Base-by-base conservation (phyloP, 371 early-diverging fungal genomes). In the Fennellomyces sp. region DNA sequence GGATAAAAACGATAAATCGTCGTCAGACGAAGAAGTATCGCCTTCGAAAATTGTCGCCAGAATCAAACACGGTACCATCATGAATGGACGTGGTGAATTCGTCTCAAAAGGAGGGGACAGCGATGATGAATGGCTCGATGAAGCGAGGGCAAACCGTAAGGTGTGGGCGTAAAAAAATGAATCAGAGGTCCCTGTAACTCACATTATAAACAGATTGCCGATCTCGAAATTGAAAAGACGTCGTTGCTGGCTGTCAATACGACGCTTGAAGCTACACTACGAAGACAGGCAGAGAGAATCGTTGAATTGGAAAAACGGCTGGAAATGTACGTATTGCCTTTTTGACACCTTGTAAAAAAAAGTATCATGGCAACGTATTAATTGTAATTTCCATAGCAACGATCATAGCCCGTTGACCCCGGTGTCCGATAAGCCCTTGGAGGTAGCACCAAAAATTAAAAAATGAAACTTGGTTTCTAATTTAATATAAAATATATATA, bases 161-260 rank as follows among this genome's bases (percentile, higher is more conserved):
- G 79, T 78, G 66, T 27, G 26, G 49, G 35, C 15, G 26, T 28
- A 59, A 33, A 47, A 30, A 30, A 52, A 31, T 39, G 38, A 27
- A 27, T 5, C 2, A 31, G 54, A 30, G 42, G 26, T 13, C 8
- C 30, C 8, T 11, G 19, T n/a, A 50, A n/a, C 52, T 33, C 38
- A 42, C 42, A 36, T 19, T 21, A 52, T 52, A 35, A 58, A 41
- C 50, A 82, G 82, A 75, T 82, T 55, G 74, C 76, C 60, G 80
- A 82, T 59, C 59, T 82, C 55, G 82, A 82, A 71, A 80, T 82
- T 39, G 79, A 79, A 61, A 82, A 80, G 55, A 62, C 70, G 12
- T 78, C 78, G 12, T 47, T 82, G 3, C 56, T 78, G 47, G 69
- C 70, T 26, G 42, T 80, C 31, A 82, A 82, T 58, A 57, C 69